These are phyloP conservation scores for Tolypocladium ovalisporum DNA, from an alignment of 2,329 filamentous ascomycete species.

Conservation along the genomic window DNA sequence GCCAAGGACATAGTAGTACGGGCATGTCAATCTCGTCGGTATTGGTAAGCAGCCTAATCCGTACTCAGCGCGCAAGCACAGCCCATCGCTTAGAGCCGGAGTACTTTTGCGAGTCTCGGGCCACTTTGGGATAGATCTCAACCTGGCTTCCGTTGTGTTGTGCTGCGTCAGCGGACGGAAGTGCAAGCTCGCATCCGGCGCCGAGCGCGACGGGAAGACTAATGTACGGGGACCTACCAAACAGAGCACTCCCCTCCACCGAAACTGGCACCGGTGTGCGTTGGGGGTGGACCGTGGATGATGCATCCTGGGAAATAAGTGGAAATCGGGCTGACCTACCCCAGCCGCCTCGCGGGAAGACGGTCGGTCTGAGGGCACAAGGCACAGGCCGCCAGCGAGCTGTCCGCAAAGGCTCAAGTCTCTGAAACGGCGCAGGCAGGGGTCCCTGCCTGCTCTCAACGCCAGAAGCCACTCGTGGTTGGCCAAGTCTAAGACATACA, in stretches of 20 bases:
- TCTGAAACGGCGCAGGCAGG: conserved; percentile 19
- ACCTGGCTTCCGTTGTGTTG: background rate
- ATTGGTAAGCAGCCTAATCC: background rate
- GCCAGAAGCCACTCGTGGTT: conserved; percentile 13
- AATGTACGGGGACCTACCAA: conserved; percentile 19
- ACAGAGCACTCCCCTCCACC: conserved; percentile 10
- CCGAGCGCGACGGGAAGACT: conserved; percentile 19
- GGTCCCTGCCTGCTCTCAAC: conserved; percentile 11
- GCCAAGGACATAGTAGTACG: background rate
- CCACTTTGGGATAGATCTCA: background rate
- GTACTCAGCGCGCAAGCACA: background rate
- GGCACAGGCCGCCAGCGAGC: background rate
- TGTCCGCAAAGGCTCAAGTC: conserved; percentile 2
- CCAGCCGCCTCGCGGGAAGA: conserved; percentile 1
- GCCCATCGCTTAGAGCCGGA: background rate
- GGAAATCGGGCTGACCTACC: background rate
- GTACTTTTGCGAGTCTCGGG: conserved; percentile 1
- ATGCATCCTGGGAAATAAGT: background rate
- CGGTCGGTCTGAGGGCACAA: background rate
- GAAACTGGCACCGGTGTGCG: conserved; percentile 14
- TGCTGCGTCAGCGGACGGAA: conserved; percentile 9
- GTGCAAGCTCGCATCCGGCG: conserved; percentile 11
- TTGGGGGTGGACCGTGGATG: background rate
- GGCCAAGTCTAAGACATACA: conserved; percentile 24
- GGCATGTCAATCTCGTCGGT: background rate